phyloP scores from a whole-genome alignment of 1,284 basidiomycete genomes.

The Ustilago esculenta region DNA sequence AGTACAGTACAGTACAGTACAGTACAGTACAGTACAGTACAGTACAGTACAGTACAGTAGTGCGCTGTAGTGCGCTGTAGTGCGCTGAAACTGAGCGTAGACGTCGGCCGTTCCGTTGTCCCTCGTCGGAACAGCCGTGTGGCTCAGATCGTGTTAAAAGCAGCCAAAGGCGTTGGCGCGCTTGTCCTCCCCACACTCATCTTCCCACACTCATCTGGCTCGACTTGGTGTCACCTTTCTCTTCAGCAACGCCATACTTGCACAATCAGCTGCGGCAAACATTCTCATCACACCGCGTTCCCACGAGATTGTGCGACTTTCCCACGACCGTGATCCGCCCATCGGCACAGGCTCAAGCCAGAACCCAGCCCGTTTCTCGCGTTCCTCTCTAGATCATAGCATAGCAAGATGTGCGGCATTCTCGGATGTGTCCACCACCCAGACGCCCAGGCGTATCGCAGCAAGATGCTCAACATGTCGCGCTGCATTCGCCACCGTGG shows the following conservation, averaged over 20 bases:
- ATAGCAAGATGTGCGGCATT: constrained; percentile 63
- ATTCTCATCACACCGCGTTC: neutral
- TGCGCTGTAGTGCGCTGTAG: too few relatives aligned
- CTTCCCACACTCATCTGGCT: neutral
- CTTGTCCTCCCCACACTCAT: neutral
- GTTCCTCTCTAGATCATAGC: neutral
- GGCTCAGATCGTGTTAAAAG: too few relatives aligned
- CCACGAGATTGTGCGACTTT: neutral
- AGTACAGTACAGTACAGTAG: too few relatives aligned
- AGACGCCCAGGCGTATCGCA: constrained; percentile 61
- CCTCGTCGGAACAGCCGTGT: too few relatives aligned
- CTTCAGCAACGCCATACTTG: neutral
- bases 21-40: too few relatives aligned
- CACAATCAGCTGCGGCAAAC: neutral
- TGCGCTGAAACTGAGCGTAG: too few relatives aligned
- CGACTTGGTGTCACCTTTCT: neutral
- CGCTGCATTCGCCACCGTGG: constrained; percentile 67
- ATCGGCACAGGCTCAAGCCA: too few relatives aligned
- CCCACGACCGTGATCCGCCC: neutral
- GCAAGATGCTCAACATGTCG: constrained; percentile 65
- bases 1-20: too few relatives aligned
- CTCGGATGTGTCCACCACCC: constrained; percentile 65
- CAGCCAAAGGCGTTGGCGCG: neutral
- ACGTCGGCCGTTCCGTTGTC: too few relatives aligned
- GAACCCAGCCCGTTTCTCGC: too few relatives aligned